phyloP scores from a whole-genome alignment of 2,329 filamentous ascomycete species.

The Fusarium euwallaceae region DNA sequence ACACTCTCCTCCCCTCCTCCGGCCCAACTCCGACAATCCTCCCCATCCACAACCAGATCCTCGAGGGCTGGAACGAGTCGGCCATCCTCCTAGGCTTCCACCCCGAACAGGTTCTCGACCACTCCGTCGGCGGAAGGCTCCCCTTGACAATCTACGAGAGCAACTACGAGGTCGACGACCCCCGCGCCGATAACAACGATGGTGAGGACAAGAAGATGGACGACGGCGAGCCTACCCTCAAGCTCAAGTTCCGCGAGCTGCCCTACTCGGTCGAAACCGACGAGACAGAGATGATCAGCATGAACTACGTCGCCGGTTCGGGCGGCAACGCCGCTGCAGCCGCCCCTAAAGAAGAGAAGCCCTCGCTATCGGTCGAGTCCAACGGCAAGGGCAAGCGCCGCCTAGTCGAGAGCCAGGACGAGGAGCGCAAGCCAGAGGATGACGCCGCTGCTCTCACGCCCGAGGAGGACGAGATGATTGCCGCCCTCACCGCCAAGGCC shows the following conservation, averaged over 20 bases:
- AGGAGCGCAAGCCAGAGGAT: slow-evolving; percentile 50
- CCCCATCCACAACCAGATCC: slow-evolving; percentile 82
- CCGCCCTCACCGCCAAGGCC: slow-evolving; percentile 83
- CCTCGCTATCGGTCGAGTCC: slow-evolving; percentile 58
- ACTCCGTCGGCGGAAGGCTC: slow-evolving; percentile 80
- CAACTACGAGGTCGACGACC: slow-evolving; percentile 78
- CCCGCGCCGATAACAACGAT: slow-evolving; percentile 57
- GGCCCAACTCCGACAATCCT: slow-evolving; percentile 80
- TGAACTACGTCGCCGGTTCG: slow-evolving; percentile 91
- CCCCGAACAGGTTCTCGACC: slow-evolving; percentile 67
- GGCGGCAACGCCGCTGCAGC: slow-evolving; percentile 81
- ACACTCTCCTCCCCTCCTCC: slow-evolving; percentile 78
- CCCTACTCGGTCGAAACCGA: slow-evolving; percentile 92
- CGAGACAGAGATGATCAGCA: slow-evolving; percentile 97
- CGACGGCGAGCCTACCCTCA: slow-evolving; percentile 68
- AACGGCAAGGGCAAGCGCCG: slow-evolving; percentile 67
- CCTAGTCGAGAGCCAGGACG: slow-evolving; percentile 51
- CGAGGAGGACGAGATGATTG: slow-evolving; percentile 73
- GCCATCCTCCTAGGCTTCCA: slow-evolving; percentile 92
- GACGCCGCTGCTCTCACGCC: slow-evolving; percentile 62
- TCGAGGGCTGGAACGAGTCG: slow-evolving; percentile 83
- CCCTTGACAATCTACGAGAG: slow-evolving; percentile 94
- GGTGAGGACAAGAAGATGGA: slow-evolving; percentile 80
- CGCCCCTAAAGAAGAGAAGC: slow-evolving; percentile 60
- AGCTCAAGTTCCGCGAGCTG: slow-evolving; percentile 84